Conservation (phyloP, 345 rosid species). For the Crucihimalaya himalaica region DNA sequence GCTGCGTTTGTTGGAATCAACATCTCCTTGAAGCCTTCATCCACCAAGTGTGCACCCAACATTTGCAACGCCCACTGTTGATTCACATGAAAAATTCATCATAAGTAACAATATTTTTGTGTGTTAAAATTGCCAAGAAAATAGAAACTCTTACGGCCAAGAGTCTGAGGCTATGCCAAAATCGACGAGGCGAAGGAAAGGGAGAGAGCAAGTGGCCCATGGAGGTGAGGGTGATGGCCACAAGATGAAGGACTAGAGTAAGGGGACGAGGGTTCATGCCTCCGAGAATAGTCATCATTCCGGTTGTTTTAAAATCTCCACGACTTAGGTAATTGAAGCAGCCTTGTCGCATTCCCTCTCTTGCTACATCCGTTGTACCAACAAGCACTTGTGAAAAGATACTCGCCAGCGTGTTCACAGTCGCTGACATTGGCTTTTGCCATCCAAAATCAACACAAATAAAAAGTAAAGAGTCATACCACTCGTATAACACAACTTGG, state of each 20-base stretch:
- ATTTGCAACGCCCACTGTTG: slow-evolving; percentile 47
- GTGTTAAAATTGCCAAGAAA: not conserved
- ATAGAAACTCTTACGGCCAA: slow-evolving; percentile 27
- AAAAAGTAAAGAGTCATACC: not conserved
- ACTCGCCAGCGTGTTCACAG: slow-evolving; percentile 42
- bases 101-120: not conserved
- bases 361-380: slow-evolving; percentile 40
- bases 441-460: not conserved
- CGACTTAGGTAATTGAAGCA: slow-evolving; percentile 36
- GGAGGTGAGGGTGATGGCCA: slow-evolving; percentile 37
- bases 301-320: slow-evolving; percentile 29
- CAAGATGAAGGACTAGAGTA: slow-evolving; percentile 37
- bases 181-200: slow-evolving; percentile 43
- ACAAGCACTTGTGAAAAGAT: slow-evolving; percentile 33
- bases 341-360: slow-evolving; percentile 43
- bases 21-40: slow-evolving; percentile 49
- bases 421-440: slow-evolving; percentile 43
- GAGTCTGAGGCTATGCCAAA: slow-evolving; percentile 39
- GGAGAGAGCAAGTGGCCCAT: slow-evolving; percentile 41
- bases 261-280: slow-evolving; percentile 42
- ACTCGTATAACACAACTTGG: not conserved
- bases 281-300: slow-evolving; percentile 40
- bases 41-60: slow-evolving; percentile 44
- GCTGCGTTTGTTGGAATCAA: slow-evolving; percentile 40
- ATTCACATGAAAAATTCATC: slow-evolving; percentile 9